Conservation (phyloP, 1,139 yeast species). For the Magnusiomyces tetraspermus region DNA sequence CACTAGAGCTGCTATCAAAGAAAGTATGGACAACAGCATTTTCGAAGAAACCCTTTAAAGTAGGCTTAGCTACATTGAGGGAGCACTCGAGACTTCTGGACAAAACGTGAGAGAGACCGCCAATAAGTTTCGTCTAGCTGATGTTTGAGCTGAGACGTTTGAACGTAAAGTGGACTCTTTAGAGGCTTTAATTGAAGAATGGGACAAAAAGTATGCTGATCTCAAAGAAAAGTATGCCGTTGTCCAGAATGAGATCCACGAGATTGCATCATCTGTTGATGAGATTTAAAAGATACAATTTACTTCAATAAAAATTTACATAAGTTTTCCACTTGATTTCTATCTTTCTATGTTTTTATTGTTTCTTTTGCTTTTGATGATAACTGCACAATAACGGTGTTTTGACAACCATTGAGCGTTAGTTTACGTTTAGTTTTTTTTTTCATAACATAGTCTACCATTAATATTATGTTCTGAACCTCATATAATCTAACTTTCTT, state of each 20-base stretch:
- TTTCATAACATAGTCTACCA: too few relatives aligned
- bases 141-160: slow-evolving; percentile 92
- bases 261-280: slow-evolving; percentile 88
- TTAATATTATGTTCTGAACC: too few relatives aligned
- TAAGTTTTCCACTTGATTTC: too few relatives aligned
- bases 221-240: slow-evolving; percentile 68
- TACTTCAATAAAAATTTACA: too few relatives aligned
- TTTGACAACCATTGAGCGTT: too few relatives aligned
- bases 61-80: slow-evolving; percentile 88
- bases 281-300: slow-evolving; percentile 42
- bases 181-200: slow-evolving; percentile 85
- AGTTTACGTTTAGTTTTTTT: too few relatives aligned
- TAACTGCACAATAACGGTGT: too few relatives aligned
- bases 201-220: slow-evolving; percentile 89
- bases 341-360: too few relatives aligned
- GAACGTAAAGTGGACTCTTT: slow-evolving; percentile 90
- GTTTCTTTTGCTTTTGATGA: too few relatives aligned
- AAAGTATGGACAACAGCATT: slow-evolving; percentile 79
- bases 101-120: slow-evolving; percentile 88
- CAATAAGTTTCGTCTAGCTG: slow-evolving; percentile 89
- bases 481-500: too few relatives aligned
- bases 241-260: slow-evolving; percentile 87
- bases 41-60: slow-evolving; percentile 85
- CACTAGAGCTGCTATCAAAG: slow-evolving; percentile 84
- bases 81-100: slow-evolving; percentile 88